These are phyloP conservation scores for Jaltomata sinuosa DNA, from an alignment of 257 asterid genomes.

Conservation along the genomic window DNA sequence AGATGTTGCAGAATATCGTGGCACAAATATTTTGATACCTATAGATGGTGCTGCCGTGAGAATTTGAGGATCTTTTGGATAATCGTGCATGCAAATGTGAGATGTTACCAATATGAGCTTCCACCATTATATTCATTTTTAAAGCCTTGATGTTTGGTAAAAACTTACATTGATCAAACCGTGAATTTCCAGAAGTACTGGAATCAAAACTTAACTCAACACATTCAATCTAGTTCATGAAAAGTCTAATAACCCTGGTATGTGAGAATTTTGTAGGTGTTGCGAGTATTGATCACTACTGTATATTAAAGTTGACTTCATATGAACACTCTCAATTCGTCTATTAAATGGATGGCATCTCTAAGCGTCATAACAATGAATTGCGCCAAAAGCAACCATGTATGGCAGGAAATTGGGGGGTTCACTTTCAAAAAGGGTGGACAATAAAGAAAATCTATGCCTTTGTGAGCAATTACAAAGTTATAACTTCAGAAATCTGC, in stretches of 20 bases:
- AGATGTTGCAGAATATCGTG: background rate
- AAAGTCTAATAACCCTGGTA: background rate
- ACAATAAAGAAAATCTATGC: background rate
- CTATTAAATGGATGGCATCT: background rate
- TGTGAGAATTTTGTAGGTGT: background rate
- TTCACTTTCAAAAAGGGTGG: background rate
- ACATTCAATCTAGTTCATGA: background rate
- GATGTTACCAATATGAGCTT: background rate
- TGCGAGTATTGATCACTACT: background rate
- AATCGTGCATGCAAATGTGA: background rate
- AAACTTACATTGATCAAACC: no score
- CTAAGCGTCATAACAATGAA: background rate
- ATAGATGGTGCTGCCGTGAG: background rate
- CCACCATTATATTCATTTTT: background rate
- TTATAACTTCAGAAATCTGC: background rate
- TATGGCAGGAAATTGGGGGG: background rate
- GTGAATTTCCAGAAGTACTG: background rate
- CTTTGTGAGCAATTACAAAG: background rate
- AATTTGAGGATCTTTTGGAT: background rate
- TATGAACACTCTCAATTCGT: background rate
- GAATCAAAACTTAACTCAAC: background rate
- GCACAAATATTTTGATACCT: background rate
- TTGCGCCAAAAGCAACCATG: background rate
- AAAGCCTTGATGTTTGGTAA: background rate
- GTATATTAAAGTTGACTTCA: background rate